phyloP scores from a whole-genome alignment of 169 alveolate species.

The Plasmodium gonderi region DNA sequence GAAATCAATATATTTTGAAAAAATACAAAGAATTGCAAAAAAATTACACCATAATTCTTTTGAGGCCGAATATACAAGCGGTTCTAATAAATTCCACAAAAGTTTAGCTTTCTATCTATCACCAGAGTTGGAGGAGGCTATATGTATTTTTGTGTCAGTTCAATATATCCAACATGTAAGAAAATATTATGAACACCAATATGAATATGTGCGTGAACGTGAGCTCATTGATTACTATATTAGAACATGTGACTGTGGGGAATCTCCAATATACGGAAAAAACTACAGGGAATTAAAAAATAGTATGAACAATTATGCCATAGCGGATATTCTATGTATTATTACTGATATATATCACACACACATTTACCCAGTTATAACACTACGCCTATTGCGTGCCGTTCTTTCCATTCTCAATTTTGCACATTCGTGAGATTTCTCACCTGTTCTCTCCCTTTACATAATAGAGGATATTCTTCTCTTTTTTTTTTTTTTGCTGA shows the following conservation, averaged over 20 bases:
- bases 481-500: no score
- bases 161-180: constrained; percentile 4
- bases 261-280: constrained; percentile 28
- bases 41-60: not conserved
- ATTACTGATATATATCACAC: constrained; percentile 16
- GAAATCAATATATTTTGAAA: not conserved
- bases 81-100: not conserved
- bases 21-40: not conserved
- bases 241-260: constrained; percentile 9
- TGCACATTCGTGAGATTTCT: no score
- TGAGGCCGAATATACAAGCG: not conserved
- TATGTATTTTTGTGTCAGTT: constrained; percentile 28
- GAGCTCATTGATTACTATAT: constrained; percentile 17
- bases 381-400: constrained; percentile 9
- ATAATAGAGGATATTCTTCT: no score
- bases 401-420: constrained; percentile 11
- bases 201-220: not conserved
- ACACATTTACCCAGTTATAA: constrained; percentile 26
- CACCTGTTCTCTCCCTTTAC: no score
- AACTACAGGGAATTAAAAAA: constrained; percentile 16
- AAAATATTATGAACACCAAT: not conserved
- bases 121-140: constrained; percentile 39
- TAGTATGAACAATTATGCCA: constrained; percentile 8
- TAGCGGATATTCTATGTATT: constrained; percentile 2
- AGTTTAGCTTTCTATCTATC: constrained; percentile 29